A percentile compares a stretch with the other conserved stretches of the same genome.
Evolutionary conservation across 225 moss, liverwort and hornwort species (phyloP).

Genomic region (Polytrichum formosum): DNA sequence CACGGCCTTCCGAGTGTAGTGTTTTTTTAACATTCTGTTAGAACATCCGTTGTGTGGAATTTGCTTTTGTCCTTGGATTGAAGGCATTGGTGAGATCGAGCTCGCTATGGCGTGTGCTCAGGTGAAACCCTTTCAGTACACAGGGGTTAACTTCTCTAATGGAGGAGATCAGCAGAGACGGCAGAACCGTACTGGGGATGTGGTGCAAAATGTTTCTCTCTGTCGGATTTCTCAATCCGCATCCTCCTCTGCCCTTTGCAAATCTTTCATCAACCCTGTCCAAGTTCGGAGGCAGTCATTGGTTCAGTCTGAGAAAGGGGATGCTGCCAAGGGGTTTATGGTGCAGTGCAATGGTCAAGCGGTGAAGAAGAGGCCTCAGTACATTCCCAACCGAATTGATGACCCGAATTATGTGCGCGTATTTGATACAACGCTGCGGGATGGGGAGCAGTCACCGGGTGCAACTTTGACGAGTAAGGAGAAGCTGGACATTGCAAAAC

Average conservation of each 20-base stretch:
- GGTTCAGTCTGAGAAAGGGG: constrained; percentile 8
- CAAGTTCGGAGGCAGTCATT: constrained; percentile 1
- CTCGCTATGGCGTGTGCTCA: constrained; percentile 35
- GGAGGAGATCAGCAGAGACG: constrained; percentile 14
- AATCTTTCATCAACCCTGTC: constrained; percentile 26
- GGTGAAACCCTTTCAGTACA: constrained; percentile 12
- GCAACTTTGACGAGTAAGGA: constrained; percentile 98
- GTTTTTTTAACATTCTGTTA: too few relatives aligned
- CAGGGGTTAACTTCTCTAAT: constrained; percentile 4
- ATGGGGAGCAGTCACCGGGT: constrained; percentile 98
- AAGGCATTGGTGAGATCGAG: background rate
- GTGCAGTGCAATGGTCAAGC: constrained; percentile 31
- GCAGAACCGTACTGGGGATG: constrained; percentile 6
- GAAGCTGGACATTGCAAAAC: constrained; percentile 91
- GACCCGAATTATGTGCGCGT: constrained; percentile 88
- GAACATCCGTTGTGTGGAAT: too few relatives aligned
- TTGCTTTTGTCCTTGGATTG: too few relatives aligned
- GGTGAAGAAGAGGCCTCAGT: constrained; percentile 64
- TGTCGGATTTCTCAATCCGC: constrained; percentile 13
- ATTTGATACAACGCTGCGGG: constrained; percentile 92
- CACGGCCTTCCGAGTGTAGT: too few relatives aligned
- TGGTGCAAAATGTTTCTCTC: too few relatives aligned
- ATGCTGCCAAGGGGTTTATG: background rate
- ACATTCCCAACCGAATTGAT: constrained; percentile 83
- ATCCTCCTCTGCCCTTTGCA: constrained; percentile 18